Percentiles rank a stretch among this genome's conserved stretches.
phyloP scores from a whole-genome alignment of 2,329 filamentous ascomycete species.

The Colletotrichum magnum region DNA sequence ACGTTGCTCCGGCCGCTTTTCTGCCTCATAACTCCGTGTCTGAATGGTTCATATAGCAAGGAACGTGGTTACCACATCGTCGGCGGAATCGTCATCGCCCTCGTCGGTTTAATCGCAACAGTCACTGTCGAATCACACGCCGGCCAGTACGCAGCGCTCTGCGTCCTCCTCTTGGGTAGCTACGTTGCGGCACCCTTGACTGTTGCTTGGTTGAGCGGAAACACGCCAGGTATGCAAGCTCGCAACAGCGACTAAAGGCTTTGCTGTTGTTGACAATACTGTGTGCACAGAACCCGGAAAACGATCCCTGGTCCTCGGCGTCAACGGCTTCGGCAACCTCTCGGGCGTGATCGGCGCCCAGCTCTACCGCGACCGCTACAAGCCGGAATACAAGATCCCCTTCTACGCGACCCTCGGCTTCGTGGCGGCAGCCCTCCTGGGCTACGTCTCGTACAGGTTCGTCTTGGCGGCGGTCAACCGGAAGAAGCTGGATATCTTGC shows the following conservation, averaged over 20 bases:
- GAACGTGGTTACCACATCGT: slow-evolving; percentile 51
- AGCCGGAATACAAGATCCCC: slow-evolving; percentile 49
- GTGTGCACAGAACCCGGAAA: slow-evolving; percentile 46
- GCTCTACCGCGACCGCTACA: slow-evolving; percentile 49
- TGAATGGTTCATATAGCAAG: slow-evolving; percentile 23
- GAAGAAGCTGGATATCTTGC: slow-evolving; percentile 41
- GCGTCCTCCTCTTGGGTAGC: slow-evolving; percentile 49
- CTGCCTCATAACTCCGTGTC: neutral
- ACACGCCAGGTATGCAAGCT: slow-evolving; percentile 43
- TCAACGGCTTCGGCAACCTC: slow-evolving; percentile 53
- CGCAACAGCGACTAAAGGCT: neutral
- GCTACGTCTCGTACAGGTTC: slow-evolving; percentile 49
- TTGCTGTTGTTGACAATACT: neutral
- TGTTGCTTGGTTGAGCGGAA: slow-evolving; percentile 51
- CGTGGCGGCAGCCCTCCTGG: slow-evolving; percentile 47
- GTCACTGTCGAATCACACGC: slow-evolving; percentile 41
- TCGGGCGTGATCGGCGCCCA: slow-evolving; percentile 50
- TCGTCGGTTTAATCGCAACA: slow-evolving; percentile 47
- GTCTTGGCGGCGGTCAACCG: slow-evolving; percentile 46
- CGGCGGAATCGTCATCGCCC: slow-evolving; percentile 45
- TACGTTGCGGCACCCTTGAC: slow-evolving; percentile 50
- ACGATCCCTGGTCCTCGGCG: slow-evolving; percentile 50
- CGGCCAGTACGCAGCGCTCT: slow-evolving; percentile 48
- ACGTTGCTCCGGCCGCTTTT: neutral
- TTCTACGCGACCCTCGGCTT: slow-evolving; percentile 50